phyloP scores from a whole-genome alignment of 768 basidiomycete species.

The Clitopilus hobsonii region DNA sequence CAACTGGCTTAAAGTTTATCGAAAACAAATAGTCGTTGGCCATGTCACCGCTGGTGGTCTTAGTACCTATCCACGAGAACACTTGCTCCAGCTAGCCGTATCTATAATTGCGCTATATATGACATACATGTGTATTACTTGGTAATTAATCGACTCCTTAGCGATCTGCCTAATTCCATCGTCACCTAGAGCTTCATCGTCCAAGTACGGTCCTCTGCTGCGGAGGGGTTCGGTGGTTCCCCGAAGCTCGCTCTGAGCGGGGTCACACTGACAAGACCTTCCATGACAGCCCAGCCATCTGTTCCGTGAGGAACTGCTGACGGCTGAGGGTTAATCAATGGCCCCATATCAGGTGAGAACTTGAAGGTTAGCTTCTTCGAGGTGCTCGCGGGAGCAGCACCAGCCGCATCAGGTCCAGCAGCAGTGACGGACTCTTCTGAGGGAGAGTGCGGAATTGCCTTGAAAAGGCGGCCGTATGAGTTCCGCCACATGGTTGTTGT shows the following conservation, averaged over 20 bases:
- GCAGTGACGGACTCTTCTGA: conserved; percentile 22
- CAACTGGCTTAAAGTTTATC: conserved; percentile 73
- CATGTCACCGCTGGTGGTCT: conserved; percentile 18
- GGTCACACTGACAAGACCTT: conserved; percentile 72
- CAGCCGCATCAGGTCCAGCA: conserved; percentile 40
- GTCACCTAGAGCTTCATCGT: conserved; percentile 1
- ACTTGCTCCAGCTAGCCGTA: neutral
- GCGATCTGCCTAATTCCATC: neutral
- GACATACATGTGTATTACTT: neutral
- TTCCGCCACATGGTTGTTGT: conserved; percentile 89
- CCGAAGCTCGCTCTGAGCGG: conserved; percentile 74
- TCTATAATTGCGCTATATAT: neutral
- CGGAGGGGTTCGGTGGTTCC: conserved; percentile 36
- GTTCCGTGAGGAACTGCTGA: conserved; percentile 67
- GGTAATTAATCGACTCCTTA: neutral
- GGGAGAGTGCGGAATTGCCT: conserved; percentile 28
- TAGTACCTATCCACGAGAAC: conserved; percentile 8
- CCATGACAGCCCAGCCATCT: conserved; percentile 76
- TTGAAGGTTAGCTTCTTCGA: conserved; percentile 55
- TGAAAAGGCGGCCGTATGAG: conserved; percentile 79
- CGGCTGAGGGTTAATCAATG: conserved; percentile 55
- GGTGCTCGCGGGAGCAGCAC: conserved; percentile 4
- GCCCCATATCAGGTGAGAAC: conserved; percentile 66
- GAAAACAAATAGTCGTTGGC: conserved; percentile 44
- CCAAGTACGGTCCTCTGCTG: neutral